Evolutionary conservation across 1,284 basidiomycete genomes (phyloP).

Genomic region (Tetrapyrgos nigripes): DNA sequence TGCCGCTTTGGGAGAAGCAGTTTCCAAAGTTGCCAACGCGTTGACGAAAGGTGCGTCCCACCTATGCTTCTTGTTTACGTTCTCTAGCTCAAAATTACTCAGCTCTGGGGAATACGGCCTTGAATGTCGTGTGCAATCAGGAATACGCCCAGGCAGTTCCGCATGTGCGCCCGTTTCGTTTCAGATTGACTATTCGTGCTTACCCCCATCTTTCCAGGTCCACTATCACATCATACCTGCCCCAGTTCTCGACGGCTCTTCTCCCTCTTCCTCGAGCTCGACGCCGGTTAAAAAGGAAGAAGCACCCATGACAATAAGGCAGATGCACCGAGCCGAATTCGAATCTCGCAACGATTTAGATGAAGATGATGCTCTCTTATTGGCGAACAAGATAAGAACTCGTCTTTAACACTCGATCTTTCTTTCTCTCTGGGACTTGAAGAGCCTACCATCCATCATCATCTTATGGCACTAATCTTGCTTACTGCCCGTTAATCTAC

Average conservation of each 20-base stretch:
- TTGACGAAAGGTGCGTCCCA: slow-evolving; percentile 58
- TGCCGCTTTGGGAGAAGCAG: slow-evolving; percentile 60
- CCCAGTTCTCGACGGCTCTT: slow-evolving; percentile 45
- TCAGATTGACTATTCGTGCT: not conserved
- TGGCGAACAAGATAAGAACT: slow-evolving; percentile 54
- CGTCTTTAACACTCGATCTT: slow-evolving; percentile 43
- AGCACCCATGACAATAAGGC: slow-evolving; percentile 45
- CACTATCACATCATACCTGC: slow-evolving; percentile 85
- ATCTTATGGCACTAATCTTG: no score
- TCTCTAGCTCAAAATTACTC: not conserved
- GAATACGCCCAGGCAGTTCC: slow-evolving; percentile 83
- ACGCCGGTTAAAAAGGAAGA: slow-evolving; percentile 22
- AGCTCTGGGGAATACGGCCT: slow-evolving; percentile 69
- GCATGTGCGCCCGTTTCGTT: slow-evolving; percentile 55
- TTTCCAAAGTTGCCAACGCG: slow-evolving; percentile 67
- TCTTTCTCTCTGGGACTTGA: no score
- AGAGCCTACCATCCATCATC: no score
- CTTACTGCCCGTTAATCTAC: no score
- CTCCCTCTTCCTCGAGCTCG: slow-evolving; percentile 6
- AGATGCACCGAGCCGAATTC: slow-evolving; percentile 66
- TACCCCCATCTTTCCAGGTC: slow-evolving; percentile 49
- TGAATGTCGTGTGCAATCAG: slow-evolving; percentile 82
- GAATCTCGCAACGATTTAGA: slow-evolving; percentile 63
- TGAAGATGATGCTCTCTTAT: slow-evolving; percentile 57
- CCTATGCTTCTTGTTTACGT: slow-evolving; percentile 1